phyloP scores from a whole-genome alignment of 768 basidiomycete species.

The Gloeophyllum trabeum region DNA sequence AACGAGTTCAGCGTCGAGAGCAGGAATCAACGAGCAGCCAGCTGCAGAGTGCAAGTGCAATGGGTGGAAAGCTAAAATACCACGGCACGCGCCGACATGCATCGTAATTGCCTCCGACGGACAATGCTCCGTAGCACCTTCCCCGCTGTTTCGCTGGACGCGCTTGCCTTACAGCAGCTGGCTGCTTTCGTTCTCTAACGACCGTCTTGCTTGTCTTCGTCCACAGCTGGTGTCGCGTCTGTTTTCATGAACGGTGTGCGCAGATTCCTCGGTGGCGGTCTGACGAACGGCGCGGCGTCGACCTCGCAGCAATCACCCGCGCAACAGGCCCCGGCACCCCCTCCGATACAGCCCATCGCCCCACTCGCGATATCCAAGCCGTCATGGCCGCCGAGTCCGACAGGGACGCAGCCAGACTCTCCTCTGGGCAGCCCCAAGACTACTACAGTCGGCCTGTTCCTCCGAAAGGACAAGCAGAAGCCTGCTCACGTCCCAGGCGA shows the following conservation, averaged over 20 bases:
- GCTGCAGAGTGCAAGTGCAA: no score
- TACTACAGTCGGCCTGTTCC: constrained; percentile 30
- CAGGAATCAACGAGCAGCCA: no score
- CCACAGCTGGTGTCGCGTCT: no score
- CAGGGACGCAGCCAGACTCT: constrained; percentile 11
- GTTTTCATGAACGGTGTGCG: constrained; percentile 78
- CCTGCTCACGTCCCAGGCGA: constrained; percentile 13
- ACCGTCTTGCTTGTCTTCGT: background rate
- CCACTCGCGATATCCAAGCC: constrained; percentile 22
- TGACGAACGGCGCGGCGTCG: constrained; percentile 15
- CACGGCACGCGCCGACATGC: no score
- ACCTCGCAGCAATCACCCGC: constrained; percentile 13
- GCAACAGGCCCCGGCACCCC: constrained; percentile 3
- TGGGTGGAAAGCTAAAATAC: no score
- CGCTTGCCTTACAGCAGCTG: background rate
- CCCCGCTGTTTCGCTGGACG: no score
- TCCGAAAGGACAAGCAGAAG: constrained; percentile 41
- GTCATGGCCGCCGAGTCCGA: constrained; percentile 28
- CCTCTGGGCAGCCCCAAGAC: constrained; percentile 22
- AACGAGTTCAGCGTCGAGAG: no score
- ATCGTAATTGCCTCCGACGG: no score
- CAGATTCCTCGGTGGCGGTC: constrained; percentile 42
- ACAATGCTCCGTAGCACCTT: no score
- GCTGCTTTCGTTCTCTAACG: background rate
- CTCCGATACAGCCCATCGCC: constrained; percentile 8